phyloP scores from a whole-genome alignment of 75 land plant genomes.

The Pinus tabuliformis region DNA sequence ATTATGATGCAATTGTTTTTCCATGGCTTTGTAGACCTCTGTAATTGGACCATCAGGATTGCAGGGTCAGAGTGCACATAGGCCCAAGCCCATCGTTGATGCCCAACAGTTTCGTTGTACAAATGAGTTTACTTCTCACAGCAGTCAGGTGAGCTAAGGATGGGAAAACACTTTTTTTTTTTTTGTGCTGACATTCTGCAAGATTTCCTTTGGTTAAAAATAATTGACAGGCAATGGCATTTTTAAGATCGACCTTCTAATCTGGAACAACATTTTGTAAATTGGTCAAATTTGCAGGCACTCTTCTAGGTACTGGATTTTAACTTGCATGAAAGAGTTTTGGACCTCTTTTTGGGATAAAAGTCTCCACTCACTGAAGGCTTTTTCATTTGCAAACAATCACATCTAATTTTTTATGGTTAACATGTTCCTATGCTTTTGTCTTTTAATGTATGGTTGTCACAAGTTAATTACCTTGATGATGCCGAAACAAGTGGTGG shows the following conservation, averaged over 20 bases:
- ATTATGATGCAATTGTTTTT: constrained; percentile 1
- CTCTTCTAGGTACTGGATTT: neutral
- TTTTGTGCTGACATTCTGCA: neutral
- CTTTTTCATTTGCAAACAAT: neutral
- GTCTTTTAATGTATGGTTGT: neutral
- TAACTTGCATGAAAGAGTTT: neutral
- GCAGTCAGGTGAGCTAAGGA: neutral
- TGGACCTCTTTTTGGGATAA: neutral
- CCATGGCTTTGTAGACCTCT: constrained; percentile 5
- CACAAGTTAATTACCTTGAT: neutral
- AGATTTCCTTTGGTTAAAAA: neutral
- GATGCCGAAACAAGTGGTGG: neutral
- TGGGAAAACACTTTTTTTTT: neutral
- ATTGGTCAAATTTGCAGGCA: neutral
- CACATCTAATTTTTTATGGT: neutral
- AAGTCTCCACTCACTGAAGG: neutral
- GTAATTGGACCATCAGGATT: constrained; percentile 1
- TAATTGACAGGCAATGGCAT: neutral
- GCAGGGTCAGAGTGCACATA: neutral
- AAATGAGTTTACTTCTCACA: neutral
- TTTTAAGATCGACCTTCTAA: neutral
- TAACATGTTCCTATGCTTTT: neutral
- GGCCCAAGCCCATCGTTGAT: neutral
- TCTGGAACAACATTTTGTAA: neutral
- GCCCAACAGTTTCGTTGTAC: neutral